Evolutionary conservation across 2,329 filamentous ascomycete species (phyloP).

Genomic region (Cladosporium oxysporum): DNA sequence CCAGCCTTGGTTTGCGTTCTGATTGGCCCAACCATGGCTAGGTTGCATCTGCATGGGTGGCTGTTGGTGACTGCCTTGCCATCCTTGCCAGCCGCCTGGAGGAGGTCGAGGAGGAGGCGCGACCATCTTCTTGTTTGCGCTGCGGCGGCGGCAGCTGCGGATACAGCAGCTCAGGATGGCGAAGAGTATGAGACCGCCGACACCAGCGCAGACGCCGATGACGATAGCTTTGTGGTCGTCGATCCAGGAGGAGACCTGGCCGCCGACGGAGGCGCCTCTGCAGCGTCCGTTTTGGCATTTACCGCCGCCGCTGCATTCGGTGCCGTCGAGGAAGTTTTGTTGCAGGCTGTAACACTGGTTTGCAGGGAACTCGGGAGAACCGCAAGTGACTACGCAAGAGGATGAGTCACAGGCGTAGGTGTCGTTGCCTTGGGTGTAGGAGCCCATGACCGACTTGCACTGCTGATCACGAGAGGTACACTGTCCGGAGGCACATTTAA

Average conservation of each 20-base stretch:
- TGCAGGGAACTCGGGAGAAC: constrained; percentile 65
- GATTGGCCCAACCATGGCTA: not conserved
- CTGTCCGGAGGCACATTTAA: constrained; percentile 86
- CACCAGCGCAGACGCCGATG: constrained; percentile 72
- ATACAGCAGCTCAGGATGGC: constrained; percentile 67
- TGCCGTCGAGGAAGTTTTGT: constrained; percentile 94
- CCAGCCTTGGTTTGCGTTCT: not conserved
- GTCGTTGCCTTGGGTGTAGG: constrained; percentile 70
- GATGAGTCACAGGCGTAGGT: constrained; percentile 75
- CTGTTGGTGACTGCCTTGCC: constrained; percentile 26
- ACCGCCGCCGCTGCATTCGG: constrained; percentile 77
- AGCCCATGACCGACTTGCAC: constrained; percentile 81
- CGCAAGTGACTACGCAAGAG: constrained; percentile 76
- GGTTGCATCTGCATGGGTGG: constrained; percentile 4
- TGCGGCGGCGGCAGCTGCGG: constrained; percentile 52
- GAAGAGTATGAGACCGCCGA: constrained; percentile 73
- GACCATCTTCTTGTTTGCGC: constrained; percentile 22
- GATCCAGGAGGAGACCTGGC: constrained; percentile 76
- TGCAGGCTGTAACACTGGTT: constrained; percentile 73
- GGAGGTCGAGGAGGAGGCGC: constrained; percentile 29
- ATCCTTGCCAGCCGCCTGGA: constrained; percentile 38
- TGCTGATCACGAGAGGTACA: constrained; percentile 91
- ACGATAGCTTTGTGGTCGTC: constrained; percentile 74
- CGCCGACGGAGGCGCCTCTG: constrained; percentile 66
- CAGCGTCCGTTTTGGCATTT: constrained; percentile 78